Base-by-base conservation (phyloP, 1,284 basidiomycete species). In the Fomitopsis palustris region DNA sequence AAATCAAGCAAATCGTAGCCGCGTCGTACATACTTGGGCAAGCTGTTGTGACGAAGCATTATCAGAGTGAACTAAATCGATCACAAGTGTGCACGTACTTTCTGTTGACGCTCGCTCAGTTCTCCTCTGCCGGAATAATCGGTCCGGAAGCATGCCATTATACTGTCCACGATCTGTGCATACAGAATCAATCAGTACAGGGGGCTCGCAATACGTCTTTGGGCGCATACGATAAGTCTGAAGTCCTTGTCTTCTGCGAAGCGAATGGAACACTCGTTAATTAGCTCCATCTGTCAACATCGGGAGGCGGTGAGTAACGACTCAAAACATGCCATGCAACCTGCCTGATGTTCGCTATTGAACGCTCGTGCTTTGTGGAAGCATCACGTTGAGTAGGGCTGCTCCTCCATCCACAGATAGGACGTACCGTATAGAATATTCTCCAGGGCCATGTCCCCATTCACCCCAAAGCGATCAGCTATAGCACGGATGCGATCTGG, bases 81-180 rank as follows among this genome's bases (percentile, higher is more conserved):
- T 43, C 10, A 37, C 2, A 37, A 37, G 35, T 47, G 42, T 25
- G 43, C 25, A 58, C 70, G 59, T 64, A 86, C 92, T 79, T 95
- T 93, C 72, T 96, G 94, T 69, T 96, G 95, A 52, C 95, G 81
- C 76, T 96, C 95, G 59, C 92, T 93, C 25, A 97, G 76, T 72
- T 97, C 95, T 31, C 95, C 95, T 75, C 95, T 79, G 10, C 95
- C 95, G 5, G 92, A 93, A 71, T 82, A 97, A 73, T 97, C 95
- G 19, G 94, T 92, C 12, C 95, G 86, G 75, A 97, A 97, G 9
- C 96, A 80, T 31, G 95, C 95, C 92, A 98, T 96, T 65, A 97
- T 95, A 64, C 92, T 95, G 71, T 98, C 93, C 29, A 94, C 86
- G 62, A 97, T 92, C 91, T 94, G 25, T 29, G 63, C 29, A 29